phyloP scores from a whole-genome alignment of 805 yeast species.

The Monosporozyma servazzii region DNA sequence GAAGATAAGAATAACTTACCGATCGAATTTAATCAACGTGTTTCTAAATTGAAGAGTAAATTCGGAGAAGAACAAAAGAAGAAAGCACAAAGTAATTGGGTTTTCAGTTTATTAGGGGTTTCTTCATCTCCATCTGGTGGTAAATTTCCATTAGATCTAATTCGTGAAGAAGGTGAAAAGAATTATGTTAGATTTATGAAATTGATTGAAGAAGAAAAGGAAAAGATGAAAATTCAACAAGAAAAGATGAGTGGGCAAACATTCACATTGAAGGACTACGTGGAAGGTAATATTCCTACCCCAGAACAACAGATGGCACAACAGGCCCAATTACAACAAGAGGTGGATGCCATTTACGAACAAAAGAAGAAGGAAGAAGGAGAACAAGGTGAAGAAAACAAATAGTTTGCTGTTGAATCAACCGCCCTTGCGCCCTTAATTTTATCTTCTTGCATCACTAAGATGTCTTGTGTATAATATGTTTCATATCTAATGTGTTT shows the following conservation, averaged over 20 bases:
- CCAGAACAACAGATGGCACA: constrained; percentile 52
- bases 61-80: constrained; percentile 48
- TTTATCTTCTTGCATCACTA: neutral
- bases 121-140: constrained; percentile 19
- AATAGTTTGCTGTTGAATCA: neutral
- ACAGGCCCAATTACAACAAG: constrained; percentile 36
- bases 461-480: neutral
- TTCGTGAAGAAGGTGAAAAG: constrained; percentile 87
- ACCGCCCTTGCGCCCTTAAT: neutral
- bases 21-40: constrained; percentile 74
- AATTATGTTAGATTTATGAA: constrained; percentile 77
- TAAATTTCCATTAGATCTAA: constrained; percentile 66
- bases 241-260: constrained; percentile 77
- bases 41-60: constrained; percentile 59
- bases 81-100: constrained; percentile 39
- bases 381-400: neutral
- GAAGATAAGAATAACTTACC: constrained; percentile 57
- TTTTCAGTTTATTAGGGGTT: constrained; percentile 57
- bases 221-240: constrained; percentile 50
- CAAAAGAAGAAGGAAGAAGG: constrained; percentile 15
- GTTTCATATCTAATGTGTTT: neutral
- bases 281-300: constrained; percentile 72
- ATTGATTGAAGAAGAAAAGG: constrained; percentile 76
- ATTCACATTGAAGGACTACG: constrained; percentile 73
- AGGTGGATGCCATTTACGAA: constrained; percentile 29